Evolutionary conservation across 2,329 filamentous ascomycete genomes (phyloP).

Genomic region (Hypoxylon sp.): DNA sequence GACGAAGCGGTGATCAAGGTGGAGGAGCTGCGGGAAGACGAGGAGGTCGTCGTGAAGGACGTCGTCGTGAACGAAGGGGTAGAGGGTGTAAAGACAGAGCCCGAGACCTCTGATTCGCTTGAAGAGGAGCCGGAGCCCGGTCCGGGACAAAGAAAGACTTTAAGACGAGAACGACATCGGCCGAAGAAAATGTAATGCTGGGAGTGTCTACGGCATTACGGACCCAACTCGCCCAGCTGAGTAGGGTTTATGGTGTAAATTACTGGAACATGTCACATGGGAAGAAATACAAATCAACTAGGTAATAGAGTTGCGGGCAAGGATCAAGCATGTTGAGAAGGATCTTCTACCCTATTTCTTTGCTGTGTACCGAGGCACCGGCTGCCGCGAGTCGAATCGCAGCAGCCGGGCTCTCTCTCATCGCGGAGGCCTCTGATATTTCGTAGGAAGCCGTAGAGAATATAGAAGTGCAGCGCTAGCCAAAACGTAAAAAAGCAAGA

Average conservation of each 20-base stretch:
- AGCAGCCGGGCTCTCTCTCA: neutral
- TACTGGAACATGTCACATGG: conserved; percentile 1
- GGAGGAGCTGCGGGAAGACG: conserved; percentile 37
- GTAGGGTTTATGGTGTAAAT: neutral
- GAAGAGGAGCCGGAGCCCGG: neutral
- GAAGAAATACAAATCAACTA: neutral
- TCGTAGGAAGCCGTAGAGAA: neutral
- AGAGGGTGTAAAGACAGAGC: conserved; percentile 2
- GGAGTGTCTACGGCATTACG: no score
- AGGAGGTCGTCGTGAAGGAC: conserved; percentile 43
- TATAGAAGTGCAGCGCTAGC: no score
- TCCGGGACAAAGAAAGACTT: conserved; percentile 5
- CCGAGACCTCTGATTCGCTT: neutral
- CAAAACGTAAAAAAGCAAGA: neutral
- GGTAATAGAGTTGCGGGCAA: neutral
- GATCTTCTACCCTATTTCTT: neutral
- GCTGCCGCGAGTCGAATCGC: neutral
- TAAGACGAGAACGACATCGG: conserved; percentile 7
- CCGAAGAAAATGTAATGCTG: conserved; percentile 10
- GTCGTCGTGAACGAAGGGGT: conserved; percentile 24
- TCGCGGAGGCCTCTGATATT: conserved; percentile 1
- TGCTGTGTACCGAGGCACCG: conserved; percentile 2
- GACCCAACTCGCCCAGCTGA: no score
- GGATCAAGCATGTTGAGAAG: conserved; percentile 13
- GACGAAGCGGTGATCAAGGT: conserved; percentile 38